phyloP scores from a whole-genome alignment of 2,329 filamentous ascomycete genomes.

The Teratosphaeria viscida region DNA sequence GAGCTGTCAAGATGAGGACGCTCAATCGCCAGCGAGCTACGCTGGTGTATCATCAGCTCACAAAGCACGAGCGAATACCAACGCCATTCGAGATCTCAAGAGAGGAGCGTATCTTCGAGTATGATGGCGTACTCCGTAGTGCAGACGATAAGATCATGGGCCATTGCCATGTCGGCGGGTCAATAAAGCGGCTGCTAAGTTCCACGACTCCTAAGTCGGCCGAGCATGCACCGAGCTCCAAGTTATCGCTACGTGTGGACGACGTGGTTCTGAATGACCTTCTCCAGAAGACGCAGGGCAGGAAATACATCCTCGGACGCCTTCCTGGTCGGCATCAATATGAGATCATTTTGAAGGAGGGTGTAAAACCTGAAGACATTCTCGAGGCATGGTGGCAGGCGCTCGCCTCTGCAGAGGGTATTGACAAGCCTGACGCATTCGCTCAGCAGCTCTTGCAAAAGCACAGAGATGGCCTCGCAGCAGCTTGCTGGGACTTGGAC shows the following conservation, averaged over 20 bases:
- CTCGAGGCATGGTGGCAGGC: conserved; percentile 55
- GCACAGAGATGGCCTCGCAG: conserved; percentile 32
- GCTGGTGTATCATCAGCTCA: conserved; percentile 55
- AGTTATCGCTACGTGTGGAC: background rate
- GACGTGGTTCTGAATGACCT: background rate
- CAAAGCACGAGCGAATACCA: conserved; percentile 37
- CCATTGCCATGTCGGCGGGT: conserved; percentile 42
- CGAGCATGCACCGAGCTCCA: conserved; percentile 25
- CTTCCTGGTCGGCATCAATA: conserved; percentile 15
- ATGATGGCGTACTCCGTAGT: conserved; percentile 56
- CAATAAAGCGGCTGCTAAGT: conserved; percentile 15
- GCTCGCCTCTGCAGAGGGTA: conserved; percentile 33
- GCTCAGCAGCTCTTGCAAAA: conserved; percentile 35
- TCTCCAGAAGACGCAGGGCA: background rate
- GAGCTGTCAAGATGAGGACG: conserved; percentile 69
- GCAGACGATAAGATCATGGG: conserved; percentile 38
- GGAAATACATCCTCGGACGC: background rate
- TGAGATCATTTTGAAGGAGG: conserved; percentile 55
- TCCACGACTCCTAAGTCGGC: conserved; percentile 28
- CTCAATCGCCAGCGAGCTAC: conserved; percentile 81
- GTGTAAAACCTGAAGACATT: conserved; percentile 39
- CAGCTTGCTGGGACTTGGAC: conserved; percentile 56
- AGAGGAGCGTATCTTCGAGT: conserved; percentile 49
- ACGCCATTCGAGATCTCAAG: conserved; percentile 55
- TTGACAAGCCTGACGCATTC: conserved; percentile 14